Percentiles rank a stretch among this genome's conserved stretches.
Conservation (phyloP, 495 filamentous ascomycete species). For the Trichocladium antarcticum region DNA sequence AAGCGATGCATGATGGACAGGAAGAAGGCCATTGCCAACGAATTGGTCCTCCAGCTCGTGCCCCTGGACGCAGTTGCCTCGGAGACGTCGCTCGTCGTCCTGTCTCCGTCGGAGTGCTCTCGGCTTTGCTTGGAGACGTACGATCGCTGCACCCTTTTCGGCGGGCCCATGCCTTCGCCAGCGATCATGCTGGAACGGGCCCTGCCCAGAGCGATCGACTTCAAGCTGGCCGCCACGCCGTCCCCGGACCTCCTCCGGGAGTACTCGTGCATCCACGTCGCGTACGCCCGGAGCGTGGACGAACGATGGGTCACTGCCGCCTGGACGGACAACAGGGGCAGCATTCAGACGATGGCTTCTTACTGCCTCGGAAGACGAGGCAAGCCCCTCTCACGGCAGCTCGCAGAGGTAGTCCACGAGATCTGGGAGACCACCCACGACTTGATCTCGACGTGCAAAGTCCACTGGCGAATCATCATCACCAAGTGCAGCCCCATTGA, state of each 20-base stretch:
- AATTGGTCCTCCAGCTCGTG: conserved; percentile 75
- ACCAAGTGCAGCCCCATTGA: conserved; percentile 63
- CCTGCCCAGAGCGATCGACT: conserved; percentile 62
- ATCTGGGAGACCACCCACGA: conserved; percentile 78
- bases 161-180: conserved; percentile 46
- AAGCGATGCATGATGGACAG: conserved; percentile 41
- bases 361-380: conserved; percentile 65
- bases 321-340: conserved; percentile 84
- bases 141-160: conserved; percentile 60
- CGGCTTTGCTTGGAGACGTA: conserved; percentile 77
- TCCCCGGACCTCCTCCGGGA: conserved; percentile 69
- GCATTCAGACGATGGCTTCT: conserved; percentile 62
- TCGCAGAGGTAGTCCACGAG: conserved; percentile 59
- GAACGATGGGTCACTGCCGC: conserved; percentile 78
- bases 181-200: conserved; percentile 66
- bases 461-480: conserved; percentile 72
- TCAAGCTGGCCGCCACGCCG: conserved; percentile 58
- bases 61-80: conserved; percentile 61
- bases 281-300: conserved; percentile 70
- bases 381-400: conserved; percentile 39
- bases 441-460: conserved; percentile 56
- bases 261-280: conserved; percentile 74
- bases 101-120: conserved; percentile 52
- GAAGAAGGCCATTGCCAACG: conserved; percentile 43
- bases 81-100: conserved; percentile 52